Evolutionary conservation across 306 rosid species (phyloP).

Genomic region (Acacia acuminata): DNA sequence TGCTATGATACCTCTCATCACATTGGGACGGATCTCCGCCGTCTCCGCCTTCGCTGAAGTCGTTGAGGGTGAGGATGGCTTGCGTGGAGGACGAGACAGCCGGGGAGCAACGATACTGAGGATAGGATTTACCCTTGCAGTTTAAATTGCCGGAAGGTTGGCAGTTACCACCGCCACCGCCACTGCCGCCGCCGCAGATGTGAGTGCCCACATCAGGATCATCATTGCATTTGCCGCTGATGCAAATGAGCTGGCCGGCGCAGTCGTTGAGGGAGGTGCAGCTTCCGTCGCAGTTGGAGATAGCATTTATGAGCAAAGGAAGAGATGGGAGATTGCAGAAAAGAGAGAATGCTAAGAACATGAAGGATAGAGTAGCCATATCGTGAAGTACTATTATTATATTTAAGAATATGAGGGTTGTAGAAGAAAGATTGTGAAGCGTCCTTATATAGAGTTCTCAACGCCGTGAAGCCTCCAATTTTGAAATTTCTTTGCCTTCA

Average conservation of each 20-base stretch:
- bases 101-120: conserved; percentile 29
- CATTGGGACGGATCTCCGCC: conserved; percentile 40
- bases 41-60: conserved; percentile 31
- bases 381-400: not conserved
- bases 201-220: conserved; percentile 47
- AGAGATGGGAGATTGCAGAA: not conserved
- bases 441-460: not conserved
- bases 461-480: too few species aligned
- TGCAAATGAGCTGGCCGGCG: conserved; percentile 51
- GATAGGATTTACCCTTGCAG: conserved; percentile 19
- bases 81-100: conserved; percentile 28
- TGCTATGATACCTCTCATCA: conserved; percentile 31
- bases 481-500: too few species aligned
- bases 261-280: conserved; percentile 45
- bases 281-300: conserved; percentile 44
- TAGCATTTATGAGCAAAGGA: conserved; percentile 24
- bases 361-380: not conserved
- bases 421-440: not conserved
- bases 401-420: not conserved
- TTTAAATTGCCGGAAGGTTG: conserved; percentile 6
- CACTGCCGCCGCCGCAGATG: not conserved
- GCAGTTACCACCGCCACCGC: not conserved
- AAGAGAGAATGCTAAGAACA: not conserved
- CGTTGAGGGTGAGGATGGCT: conserved; percentile 44
- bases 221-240: conserved; percentile 45